Conservation (phyloP, 371 early-diverging fungal genomes). For the Funneliformis caledonium region DNA sequence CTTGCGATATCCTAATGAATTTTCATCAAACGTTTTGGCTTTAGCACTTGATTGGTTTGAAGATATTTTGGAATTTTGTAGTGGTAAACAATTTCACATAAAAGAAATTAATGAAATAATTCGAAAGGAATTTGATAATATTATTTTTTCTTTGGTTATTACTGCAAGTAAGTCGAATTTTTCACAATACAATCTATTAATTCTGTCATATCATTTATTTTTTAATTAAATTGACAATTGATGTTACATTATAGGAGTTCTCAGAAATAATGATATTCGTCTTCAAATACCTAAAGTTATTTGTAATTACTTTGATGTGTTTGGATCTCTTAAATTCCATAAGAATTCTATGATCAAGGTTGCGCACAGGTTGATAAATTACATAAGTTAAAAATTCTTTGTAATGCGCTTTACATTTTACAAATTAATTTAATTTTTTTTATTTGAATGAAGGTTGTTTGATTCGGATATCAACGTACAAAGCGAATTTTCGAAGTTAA, state of each 20-base stretch:
- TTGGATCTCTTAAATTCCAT: slow-evolving; percentile 27
- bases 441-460: slow-evolving; percentile 2
- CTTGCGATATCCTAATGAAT: not conserved
- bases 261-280: slow-evolving; percentile 6
- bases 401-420: not conserved
- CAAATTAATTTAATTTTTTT: not conserved
- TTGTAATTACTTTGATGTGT: slow-evolving; percentile 24
- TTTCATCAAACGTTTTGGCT: slow-evolving; percentile 1
- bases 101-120: not conserved
- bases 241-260: not conserved
- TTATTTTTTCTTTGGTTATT: not conserved
- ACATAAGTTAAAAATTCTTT: not conserved
- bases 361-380: not conserved
- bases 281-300: slow-evolving; percentile 32
- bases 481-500: slow-evolving; percentile 24
- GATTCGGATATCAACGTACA: slow-evolving; percentile 22
- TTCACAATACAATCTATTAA: not conserved
- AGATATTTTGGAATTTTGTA: slow-evolving; percentile 28
- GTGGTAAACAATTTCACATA: not conserved
- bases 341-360: not conserved
- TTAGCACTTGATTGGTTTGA: slow-evolving; percentile 29
- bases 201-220: not conserved
- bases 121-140: not conserved
- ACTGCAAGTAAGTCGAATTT: not conserved
- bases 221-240: not conserved